phyloP scores from a whole-genome alignment of 306 rosid species.

The Amphicarpaea edgeworthii region DNA sequence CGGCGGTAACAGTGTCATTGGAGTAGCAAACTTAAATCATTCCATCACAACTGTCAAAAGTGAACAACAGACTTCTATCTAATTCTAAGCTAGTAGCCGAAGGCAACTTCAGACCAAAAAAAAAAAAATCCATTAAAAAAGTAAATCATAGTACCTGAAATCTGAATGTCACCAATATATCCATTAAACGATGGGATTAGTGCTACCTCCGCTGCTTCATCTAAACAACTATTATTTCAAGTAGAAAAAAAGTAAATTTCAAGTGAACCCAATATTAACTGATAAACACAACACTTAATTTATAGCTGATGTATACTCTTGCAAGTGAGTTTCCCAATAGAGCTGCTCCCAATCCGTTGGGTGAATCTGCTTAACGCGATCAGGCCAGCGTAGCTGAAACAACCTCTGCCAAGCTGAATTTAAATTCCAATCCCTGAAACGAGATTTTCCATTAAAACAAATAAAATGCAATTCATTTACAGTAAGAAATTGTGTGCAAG shows the following conservation, averaged over 20 bases:
- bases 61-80: conserved; percentile 34
- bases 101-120: conserved; percentile 30
- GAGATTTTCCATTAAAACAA: conserved; percentile 22
- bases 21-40: conserved; percentile 27
- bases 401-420: conserved; percentile 64
- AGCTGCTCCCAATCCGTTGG: conserved; percentile 72
- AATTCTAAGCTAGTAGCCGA: conserved; percentile 30
- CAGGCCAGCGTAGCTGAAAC: conserved; percentile 68
- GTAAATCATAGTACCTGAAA: conserved; percentile 65
- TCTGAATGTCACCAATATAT: conserved; percentile 63
- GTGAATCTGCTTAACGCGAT: conserved; percentile 45
- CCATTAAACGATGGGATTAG: conserved; percentile 68
- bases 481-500: conserved; percentile 28
- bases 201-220: conserved; percentile 83
- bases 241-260: conserved; percentile 39
- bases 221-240: conserved; percentile 74
- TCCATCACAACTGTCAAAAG: conserved; percentile 32
- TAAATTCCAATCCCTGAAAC: conserved; percentile 62
- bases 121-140: not conserved
- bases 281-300: conserved; percentile 15
- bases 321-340: conserved; percentile 92
- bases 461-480: not conserved
- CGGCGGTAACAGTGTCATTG: conserved; percentile 19
- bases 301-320: conserved; percentile 56
- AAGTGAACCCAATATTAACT: conserved; percentile 21